phyloP scores from a whole-genome alignment of 2,329 filamentous ascomycete species.

The Helotiales sp. region DNA sequence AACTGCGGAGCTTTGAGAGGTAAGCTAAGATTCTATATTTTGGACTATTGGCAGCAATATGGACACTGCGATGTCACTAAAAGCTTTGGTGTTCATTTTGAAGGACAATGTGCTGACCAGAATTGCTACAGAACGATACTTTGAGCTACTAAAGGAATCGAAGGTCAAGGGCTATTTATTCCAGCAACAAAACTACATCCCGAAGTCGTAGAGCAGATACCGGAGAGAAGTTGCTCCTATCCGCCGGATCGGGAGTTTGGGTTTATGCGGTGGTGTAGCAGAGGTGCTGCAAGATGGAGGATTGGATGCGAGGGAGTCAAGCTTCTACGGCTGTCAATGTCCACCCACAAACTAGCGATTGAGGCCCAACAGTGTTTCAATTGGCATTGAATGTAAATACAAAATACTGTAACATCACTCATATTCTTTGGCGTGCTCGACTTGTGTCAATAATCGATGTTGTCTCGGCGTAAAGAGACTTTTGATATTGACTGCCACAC shows the following conservation, averaged over 20 bases:
- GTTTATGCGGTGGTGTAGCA: not conserved
- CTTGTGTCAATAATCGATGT: not conserved
- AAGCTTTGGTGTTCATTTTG: not conserved
- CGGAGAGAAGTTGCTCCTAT: not conserved
- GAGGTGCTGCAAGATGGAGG: not conserved
- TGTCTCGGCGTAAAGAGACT: not conserved
- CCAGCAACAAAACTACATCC: conserved; percentile 74
- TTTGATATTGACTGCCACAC: conserved; percentile 28
- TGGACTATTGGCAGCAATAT: not conserved
- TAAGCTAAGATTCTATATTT: conserved; percentile 44
- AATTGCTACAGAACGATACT: conserved; percentile 65
- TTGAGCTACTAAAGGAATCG: conserved; percentile 73
- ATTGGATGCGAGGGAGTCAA: not conserved
- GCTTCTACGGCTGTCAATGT: not conserved
- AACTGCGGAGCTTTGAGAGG: conserved; percentile 82
- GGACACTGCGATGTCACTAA: not conserved
- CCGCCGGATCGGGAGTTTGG: not conserved
- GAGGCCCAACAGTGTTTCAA: conserved; percentile 13
- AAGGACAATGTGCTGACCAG: conserved; percentile 4
- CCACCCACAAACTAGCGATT: not conserved
- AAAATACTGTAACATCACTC: conserved; percentile 10
- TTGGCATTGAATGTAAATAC: conserved; percentile 18
- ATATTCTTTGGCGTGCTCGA: not conserved
- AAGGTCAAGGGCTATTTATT: conserved; percentile 80
- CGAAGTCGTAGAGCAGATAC: conserved; percentile 41